Evolutionary conservation across 1,139 yeast genomes (phyloP).

Genomic region (Sugiyamaella japonica): DNA sequence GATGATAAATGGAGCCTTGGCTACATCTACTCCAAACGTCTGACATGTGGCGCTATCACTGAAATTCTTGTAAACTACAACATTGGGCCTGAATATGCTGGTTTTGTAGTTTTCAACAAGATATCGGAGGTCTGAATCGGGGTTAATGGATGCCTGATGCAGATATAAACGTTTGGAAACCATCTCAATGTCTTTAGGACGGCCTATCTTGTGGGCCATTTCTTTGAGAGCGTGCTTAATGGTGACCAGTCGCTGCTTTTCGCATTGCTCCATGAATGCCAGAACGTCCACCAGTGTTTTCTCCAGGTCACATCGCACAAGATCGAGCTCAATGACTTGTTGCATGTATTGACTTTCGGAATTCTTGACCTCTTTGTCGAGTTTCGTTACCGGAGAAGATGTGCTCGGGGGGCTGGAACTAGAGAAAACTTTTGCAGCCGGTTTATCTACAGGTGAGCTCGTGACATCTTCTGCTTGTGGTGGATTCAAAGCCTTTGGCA

Average conservation of each 20-base stretch:
- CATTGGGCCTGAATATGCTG: slow-evolving; percentile 71
- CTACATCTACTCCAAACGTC: slow-evolving; percentile 77
- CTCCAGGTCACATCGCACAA: slow-evolving; percentile 67
- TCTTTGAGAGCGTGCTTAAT: slow-evolving; percentile 67
- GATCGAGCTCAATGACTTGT: slow-evolving; percentile 59
- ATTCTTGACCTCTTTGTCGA: slow-evolving; percentile 31
- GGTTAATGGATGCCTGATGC: slow-evolving; percentile 61
- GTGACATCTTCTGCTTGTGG: background rate
- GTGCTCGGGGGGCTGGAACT: background rate
- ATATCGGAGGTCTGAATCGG: slow-evolving; percentile 59
- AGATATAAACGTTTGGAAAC: slow-evolving; percentile 52
- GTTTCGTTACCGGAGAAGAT: slow-evolving; percentile 1
- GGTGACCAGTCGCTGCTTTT: slow-evolving; percentile 67
- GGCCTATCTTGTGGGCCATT: slow-evolving; percentile 55
- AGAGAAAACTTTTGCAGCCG: background rate
- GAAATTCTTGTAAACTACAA: slow-evolving; percentile 69
- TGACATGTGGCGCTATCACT: slow-evolving; percentile 57
- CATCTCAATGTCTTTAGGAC: slow-evolving; percentile 42
- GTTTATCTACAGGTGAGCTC: background rate
- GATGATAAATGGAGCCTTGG: slow-evolving; percentile 65
- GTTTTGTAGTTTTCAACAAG: slow-evolving; percentile 63
- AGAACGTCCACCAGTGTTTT: slow-evolving; percentile 65
- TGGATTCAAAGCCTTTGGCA: slow-evolving; percentile 45
- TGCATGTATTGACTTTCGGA: slow-evolving; percentile 57
- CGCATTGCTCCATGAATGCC: slow-evolving; percentile 73